Base-by-base conservation (phyloP, 768 basidiomycete genomes). In the Lactarius hatsudake region DNA sequence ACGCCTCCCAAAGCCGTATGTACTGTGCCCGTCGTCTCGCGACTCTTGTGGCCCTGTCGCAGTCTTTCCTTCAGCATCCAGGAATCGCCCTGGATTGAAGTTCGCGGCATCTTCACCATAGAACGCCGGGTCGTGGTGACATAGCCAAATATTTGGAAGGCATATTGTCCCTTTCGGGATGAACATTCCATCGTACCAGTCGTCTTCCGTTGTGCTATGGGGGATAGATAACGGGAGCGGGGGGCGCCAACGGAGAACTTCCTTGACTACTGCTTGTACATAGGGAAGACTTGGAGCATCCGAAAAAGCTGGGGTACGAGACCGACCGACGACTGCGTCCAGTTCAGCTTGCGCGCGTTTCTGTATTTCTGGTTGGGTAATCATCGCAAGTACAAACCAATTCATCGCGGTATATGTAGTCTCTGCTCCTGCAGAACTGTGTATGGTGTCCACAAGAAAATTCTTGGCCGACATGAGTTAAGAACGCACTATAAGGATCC, bases 111-210 rank as follows among this genome's bases (percentile, higher is more conserved):
- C 69, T 8, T 54, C 30, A n/a, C 61, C 65, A 56, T 64, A 72
- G 1, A 63, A 15, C 23, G 58, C 45, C 20, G 63, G 32, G 32
- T 60, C 28, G 20, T 62, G 30, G 34, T 59, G 54, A n/a, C 53
- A 23, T 30, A 17, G 34, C 62, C 69, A 62, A 20, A 62, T 20
- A 56, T 77, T 77, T 6, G 71, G 71, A 34, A 78, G 66, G 28
- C 78, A 69, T 4, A 76, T 72, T 3, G 77, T 76, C 9, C 77
- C 78, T 38, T 72, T 75, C 1, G 79, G 78, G 26, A 80, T 78
- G 60, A 72, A 65, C 42, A 62, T 53, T 23, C 51, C 51, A 23
- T 53, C 12, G 10, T 53, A 53, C 51, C 51, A 53, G 51, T 53
- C 51, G 61, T 77, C 76, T 61, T 67, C 58, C 65, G 68, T 58